Conservation (phyloP, 1,284 basidiomycete species). For the Melampsora occidentalis region DNA sequence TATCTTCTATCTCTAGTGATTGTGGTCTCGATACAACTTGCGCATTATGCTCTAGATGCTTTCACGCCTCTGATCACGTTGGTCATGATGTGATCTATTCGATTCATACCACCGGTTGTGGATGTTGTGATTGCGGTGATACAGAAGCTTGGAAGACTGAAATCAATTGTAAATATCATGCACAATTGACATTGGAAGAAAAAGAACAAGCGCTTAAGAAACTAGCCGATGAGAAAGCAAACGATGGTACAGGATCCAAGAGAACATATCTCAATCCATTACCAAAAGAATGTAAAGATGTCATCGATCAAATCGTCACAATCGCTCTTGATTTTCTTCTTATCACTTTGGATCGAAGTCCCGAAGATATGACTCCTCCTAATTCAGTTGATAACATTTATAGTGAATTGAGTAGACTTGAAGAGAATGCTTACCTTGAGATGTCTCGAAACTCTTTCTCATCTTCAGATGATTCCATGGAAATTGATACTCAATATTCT, state of each 20-base stretch:
- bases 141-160: constrained; percentile 73
- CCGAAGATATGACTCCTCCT: constrained; percentile 42
- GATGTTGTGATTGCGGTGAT: constrained; percentile 87
- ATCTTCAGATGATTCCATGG: constrained; percentile 29
- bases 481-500: constrained; percentile 29
- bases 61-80: constrained; percentile 74
- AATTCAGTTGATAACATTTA: constrained; percentile 27
- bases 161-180: constrained; percentile 70
- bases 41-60: constrained; percentile 81
- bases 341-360: constrained; percentile 59
- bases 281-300: constrained; percentile 63
- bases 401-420: constrained; percentile 27
- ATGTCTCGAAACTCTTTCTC: constrained; percentile 22
- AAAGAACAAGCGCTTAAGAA: constrained; percentile 47
- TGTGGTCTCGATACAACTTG: constrained; percentile 83
- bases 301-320: constrained; percentile 69
- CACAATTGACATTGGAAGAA: constrained; percentile 49
- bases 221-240: constrained; percentile 47
- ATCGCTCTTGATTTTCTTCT: constrained; percentile 80
- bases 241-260: constrained; percentile 46
- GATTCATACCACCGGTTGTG: constrained; percentile 73
- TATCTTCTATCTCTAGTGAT: constrained; percentile 61
- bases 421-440: constrained; percentile 39
- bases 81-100: constrained; percentile 88
- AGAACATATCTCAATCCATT: constrained; percentile 52